Conservation (phyloP, 371 early-diverging fungal genomes). For the Mucor sp. region DNA sequence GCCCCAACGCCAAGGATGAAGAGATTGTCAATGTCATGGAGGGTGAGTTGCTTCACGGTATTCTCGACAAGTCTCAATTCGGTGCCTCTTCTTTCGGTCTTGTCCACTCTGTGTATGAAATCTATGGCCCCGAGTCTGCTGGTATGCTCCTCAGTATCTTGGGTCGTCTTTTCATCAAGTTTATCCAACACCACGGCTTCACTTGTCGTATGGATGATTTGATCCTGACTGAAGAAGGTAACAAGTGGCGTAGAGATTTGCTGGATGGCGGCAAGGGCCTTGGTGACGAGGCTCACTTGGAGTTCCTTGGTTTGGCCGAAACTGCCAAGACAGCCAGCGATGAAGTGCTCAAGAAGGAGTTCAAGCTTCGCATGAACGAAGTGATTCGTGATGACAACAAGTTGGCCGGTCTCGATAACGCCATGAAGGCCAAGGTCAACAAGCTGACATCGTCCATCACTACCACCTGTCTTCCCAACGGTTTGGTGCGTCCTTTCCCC, state of each 20-base stretch:
- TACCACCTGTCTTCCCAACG: slow-evolving; percentile 80
- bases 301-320: slow-evolving; percentile 70
- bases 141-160: slow-evolving; percentile 94
- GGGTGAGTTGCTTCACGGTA: slow-evolving; percentile 94
- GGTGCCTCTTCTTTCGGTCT: slow-evolving; percentile 95
- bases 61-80: slow-evolving; percentile 98
- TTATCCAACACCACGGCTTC: slow-evolving; percentile 92
- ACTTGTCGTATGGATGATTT: slow-evolving; percentile 99
- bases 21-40: slow-evolving; percentile 85
- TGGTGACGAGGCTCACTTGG: slow-evolving; percentile 72
- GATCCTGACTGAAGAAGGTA: slow-evolving; percentile 83
- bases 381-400: slow-evolving; percentile 85
- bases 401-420: slow-evolving; percentile 88
- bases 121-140: slow-evolving; percentile 93
- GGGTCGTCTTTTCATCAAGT: slow-evolving; percentile 93
- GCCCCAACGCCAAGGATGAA: slow-evolving; percentile 89
- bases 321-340: slow-evolving; percentile 40
- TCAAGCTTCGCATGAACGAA: slow-evolving; percentile 79
- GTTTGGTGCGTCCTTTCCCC: slow-evolving; percentile 88
- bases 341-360: slow-evolving; percentile 52
- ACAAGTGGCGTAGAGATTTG: slow-evolving; percentile 75
- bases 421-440: slow-evolving; percentile 89
- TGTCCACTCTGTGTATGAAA: slow-evolving; percentile 96
- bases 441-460: slow-evolving; percentile 84
- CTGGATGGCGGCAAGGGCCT: slow-evolving; percentile 53